Base-by-base conservation (phyloP, 2,329 filamentous ascomycete species). In the Sporothrix pallida region DNA sequence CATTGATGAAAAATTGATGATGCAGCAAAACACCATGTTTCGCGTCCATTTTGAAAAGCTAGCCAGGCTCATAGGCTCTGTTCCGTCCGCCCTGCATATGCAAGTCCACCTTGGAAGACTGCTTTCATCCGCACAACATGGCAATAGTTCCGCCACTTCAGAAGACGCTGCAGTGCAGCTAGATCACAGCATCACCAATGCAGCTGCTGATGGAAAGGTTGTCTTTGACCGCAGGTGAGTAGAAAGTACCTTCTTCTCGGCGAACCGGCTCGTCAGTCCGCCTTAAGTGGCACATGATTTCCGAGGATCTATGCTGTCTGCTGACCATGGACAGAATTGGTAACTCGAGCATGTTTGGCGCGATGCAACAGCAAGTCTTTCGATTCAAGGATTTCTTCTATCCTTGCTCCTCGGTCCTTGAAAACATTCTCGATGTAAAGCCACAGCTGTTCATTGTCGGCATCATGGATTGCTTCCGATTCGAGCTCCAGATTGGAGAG, bases 401-500 rank as follows among this genome's bases (percentile, higher is more conserved):
- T 60, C 75, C 76, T 1, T 71, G 31, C 13, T 73, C 72, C 8
- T 69, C 75, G 0, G 69, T 73, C 4, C 62, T 72, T 17, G 50
- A 52, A 0, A 44, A 20, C 0, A 56, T 78, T 0, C 4, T 52
- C 2, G 74, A 79, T 1, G 75, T 75, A 3, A 69, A 70, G 37
- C 65, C 74, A 1, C 72, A 73, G 6, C 74, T 46, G 12, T 75
- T 46, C 31, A 62, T 80, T 5, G 69, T 77, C 15, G 1, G 73
- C 74, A 31, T 76, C 72, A 76, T 74, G n/a, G 74, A 75, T 15
- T 58, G 44, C 15, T 76, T 76, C 10, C 75, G 75, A 2, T 44
- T 79, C 10, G 78, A 80, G 37, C 63, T 78, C 8, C 73, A 77
- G 26, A 62, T 78, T 8, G 37, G 62, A 2, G 58, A 73, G 0